These are phyloP conservation scores for Collybiopsis confluens DNA, from an alignment of 768 basidiomycete genomes.

Conservation along the genomic window DNA sequence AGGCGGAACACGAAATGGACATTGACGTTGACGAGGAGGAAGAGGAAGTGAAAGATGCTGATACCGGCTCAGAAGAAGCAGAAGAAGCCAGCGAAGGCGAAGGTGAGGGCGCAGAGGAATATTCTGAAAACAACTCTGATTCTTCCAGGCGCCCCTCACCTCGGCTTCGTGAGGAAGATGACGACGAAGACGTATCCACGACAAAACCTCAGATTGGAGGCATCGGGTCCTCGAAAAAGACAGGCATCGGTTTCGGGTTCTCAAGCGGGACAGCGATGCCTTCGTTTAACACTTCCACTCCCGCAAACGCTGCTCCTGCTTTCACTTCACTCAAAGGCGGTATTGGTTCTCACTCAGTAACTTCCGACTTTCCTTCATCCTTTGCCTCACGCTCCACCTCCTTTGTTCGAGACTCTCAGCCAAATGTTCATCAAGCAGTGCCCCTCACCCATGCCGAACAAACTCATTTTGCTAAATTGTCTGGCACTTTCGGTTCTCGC, in stretches of 20 bases:
- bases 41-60: slow-evolving; percentile 24
- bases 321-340: slow-evolving; percentile 38
- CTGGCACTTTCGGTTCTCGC: slow-evolving; percentile 76
- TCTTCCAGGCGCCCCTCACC: slow-evolving; percentile 54
- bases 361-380: slow-evolving; percentile 32
- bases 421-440: slow-evolving; percentile 44
- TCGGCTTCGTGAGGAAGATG: slow-evolving; percentile 49
- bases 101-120: slow-evolving; percentile 32
- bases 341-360: slow-evolving; percentile 29
- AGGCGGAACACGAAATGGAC: too few relatives aligned
- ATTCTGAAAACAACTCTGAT: slow-evolving; percentile 37
- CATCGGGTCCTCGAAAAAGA: slow-evolving; percentile 12
- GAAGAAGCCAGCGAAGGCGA: slow-evolving; percentile 30
- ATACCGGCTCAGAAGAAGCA: too few relatives aligned
- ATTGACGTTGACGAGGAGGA: slow-evolving; percentile 27
- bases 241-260: slow-evolving; percentile 17
- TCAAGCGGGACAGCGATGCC: slow-evolving; percentile 25
- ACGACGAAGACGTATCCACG: slow-evolving; percentile 35
- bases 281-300: background rate
- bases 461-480: slow-evolving; percentile 79
- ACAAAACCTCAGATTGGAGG: slow-evolving; percentile 29
- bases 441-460: slow-evolving; percentile 62
- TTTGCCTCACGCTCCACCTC: slow-evolving; percentile 31
- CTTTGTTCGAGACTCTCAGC: slow-evolving; percentile 51
- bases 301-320: too few relatives aligned